Conservation (phyloP, 805 yeast species). For the Starmerella bombi region DNA sequence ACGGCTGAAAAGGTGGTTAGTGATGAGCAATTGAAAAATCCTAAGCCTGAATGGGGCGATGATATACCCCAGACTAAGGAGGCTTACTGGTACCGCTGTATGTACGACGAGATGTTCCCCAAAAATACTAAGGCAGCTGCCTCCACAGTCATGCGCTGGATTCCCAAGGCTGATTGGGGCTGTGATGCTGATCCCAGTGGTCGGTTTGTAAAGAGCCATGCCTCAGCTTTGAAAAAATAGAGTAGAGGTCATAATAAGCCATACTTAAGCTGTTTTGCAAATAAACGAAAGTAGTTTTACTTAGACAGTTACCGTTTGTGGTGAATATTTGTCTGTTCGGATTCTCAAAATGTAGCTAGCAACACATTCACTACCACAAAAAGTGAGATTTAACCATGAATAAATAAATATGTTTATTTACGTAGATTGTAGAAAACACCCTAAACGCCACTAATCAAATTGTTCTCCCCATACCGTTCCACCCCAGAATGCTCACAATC, state of each 20-base stretch:
- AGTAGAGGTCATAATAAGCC: background rate
- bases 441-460: too few species aligned
- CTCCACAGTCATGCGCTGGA: conserved; percentile 96
- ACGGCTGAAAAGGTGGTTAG: conserved; percentile 74
- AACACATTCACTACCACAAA: too few species aligned
- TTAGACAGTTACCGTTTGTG: too few species aligned
- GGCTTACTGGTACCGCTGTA: conserved; percentile 97
- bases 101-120: conserved; percentile 88
- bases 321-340: too few species aligned
- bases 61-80: conserved; percentile 96
- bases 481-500: too few species aligned
- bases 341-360: too few species aligned
- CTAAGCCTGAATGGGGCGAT: conserved; percentile 91
- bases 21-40: conserved; percentile 81
- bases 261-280: background rate
- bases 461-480: too few species aligned
- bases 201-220: conserved; percentile 86
- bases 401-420: too few species aligned
- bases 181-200: conserved; percentile 98
- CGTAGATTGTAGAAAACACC: too few species aligned
- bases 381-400: too few species aligned
- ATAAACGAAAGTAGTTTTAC: too few species aligned
- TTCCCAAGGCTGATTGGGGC: conserved; percentile 99
- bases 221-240: conserved; percentile 37
- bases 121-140: conserved; percentile 83